Conservation (phyloP, 164 flowering plant species). For the Magnolia officinalis region DNA sequence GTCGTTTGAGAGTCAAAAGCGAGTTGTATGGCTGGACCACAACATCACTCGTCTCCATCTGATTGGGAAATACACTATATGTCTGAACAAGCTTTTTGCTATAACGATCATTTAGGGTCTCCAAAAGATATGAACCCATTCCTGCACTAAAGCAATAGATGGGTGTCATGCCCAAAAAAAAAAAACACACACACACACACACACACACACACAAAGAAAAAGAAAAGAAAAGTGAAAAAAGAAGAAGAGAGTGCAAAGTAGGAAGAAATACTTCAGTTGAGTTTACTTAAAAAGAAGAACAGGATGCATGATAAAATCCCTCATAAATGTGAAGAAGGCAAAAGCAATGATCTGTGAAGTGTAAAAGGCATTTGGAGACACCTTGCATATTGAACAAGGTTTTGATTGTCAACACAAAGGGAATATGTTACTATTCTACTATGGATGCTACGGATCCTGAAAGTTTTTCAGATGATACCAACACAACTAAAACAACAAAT, state of each 20-base stretch:
- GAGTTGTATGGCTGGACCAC: conserved; percentile 99
- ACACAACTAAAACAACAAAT: neutral
- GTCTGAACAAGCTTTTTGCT: conserved; percentile 99
- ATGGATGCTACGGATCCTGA: neutral
- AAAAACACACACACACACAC: too few species aligned
- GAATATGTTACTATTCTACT: neutral
- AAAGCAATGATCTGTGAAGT: too few species aligned
- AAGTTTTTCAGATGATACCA: neutral
- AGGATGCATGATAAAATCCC: too few species aligned
- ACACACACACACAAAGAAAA: neutral
- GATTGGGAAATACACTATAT: conserved; percentile 99
- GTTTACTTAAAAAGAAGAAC: too few species aligned
- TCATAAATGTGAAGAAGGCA: too few species aligned
- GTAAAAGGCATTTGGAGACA: too few species aligned
- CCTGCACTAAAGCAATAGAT: conserved; percentile 44
- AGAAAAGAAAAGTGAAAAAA: neutral
- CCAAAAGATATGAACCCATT: conserved; percentile 97
- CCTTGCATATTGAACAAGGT: too few species aligned
- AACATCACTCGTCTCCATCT: conserved; percentile 98
- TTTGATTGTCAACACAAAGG: neutral
- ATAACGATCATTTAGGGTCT: conserved; percentile 95
- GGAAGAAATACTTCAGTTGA: too few species aligned
- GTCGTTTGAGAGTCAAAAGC: conserved; percentile 89
- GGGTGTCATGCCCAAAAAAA: neutral
- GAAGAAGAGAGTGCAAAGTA: too few species aligned